phyloP scores from a whole-genome alignment of 345 rosid species.

The Lenwebbia sp. region DNA sequence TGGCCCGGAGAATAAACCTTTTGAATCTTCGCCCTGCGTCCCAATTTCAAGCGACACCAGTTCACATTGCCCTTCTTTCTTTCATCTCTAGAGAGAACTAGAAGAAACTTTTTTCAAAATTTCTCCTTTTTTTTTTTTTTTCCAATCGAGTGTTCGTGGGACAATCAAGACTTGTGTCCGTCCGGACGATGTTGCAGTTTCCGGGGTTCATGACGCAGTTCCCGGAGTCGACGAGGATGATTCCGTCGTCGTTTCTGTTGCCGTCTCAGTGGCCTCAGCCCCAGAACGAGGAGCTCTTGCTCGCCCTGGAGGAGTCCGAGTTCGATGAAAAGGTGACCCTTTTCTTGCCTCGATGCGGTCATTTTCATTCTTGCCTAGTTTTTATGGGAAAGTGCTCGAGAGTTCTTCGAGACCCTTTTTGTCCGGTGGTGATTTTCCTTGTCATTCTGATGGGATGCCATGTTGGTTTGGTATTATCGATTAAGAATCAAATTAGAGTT shows the following conservation, averaged over 20 bases:
- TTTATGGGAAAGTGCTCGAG: not conserved
- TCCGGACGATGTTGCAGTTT: constrained; percentile 60
- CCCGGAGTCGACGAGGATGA: constrained; percentile 47
- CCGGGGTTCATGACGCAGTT: constrained; percentile 74
- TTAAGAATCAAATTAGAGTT: not conserved
- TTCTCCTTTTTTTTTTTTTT: not conserved
- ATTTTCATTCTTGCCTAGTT: not conserved
- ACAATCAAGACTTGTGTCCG: not conserved
- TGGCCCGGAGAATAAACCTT: too few relatives aligned
- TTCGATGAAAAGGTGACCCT: constrained; percentile 56
- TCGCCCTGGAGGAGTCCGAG: constrained; percentile 83
- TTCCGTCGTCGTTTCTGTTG: constrained; percentile 56
- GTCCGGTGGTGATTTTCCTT: not conserved
- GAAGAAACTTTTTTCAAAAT: too few relatives aligned
- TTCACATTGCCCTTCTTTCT: too few relatives aligned
- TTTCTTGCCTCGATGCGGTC: not conserved
- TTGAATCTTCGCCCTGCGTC: too few relatives aligned
- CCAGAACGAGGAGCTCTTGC: constrained; percentile 68
- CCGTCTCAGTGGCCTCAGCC: constrained; percentile 73
- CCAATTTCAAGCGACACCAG: too few relatives aligned
- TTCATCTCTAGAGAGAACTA: not conserved
- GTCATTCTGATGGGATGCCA: not conserved
- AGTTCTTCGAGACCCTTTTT: not conserved
- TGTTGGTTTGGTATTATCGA: not conserved
- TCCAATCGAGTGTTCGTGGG: not conserved